These are phyloP conservation scores for Amanita molliuscula DNA, from an alignment of 768 basidiomycete species.

Conservation along the genomic window DNA sequence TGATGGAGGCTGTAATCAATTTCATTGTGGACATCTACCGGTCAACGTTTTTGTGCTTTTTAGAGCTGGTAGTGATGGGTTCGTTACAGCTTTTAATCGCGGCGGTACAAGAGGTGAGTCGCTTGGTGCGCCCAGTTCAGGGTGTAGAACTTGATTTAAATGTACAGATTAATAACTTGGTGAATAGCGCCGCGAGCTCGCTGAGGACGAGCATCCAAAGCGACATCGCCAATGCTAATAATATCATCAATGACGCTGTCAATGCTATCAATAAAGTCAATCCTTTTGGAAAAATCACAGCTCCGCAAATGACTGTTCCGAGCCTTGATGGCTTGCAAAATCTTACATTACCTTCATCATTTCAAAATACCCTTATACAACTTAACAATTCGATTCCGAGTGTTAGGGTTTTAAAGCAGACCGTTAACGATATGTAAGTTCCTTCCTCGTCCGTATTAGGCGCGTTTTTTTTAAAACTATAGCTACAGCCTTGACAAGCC, in stretches of 20 bases:
- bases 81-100: slow-evolving; percentile 69
- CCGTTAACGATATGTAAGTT: slow-evolving; percentile 58
- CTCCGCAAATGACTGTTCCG: slow-evolving; percentile 68
- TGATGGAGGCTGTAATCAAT: slow-evolving; percentile 82
- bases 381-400: slow-evolving; percentile 80
- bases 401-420: slow-evolving; percentile 61
- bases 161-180: slow-evolving; percentile 57
- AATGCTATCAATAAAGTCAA: slow-evolving; percentile 67
- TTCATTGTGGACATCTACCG: slow-evolving; percentile 91
- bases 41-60: slow-evolving; percentile 87
- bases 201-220: slow-evolving; percentile 67
- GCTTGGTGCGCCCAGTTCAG: not conserved
- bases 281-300: slow-evolving; percentile 56
- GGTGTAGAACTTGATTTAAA: not conserved
- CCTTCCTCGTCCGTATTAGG: not conserved
- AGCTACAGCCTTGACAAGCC: slow-evolving; percentile 63
- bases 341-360: slow-evolving; percentile 68
- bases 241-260: slow-evolving; percentile 51
- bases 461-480: slow-evolving; percentile 4
- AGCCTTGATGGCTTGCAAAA: slow-evolving; percentile 66
- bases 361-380: slow-evolving; percentile 60
- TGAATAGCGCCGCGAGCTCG: slow-evolving; percentile 46
- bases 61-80: slow-evolving; percentile 82
- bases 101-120: slow-evolving; percentile 72
- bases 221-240: slow-evolving; percentile 60